These are phyloP conservation scores for Pseudogymnoascus sp. DNA, from an alignment of 2,329 filamentous ascomycete genomes.

Conservation along the genomic window DNA sequence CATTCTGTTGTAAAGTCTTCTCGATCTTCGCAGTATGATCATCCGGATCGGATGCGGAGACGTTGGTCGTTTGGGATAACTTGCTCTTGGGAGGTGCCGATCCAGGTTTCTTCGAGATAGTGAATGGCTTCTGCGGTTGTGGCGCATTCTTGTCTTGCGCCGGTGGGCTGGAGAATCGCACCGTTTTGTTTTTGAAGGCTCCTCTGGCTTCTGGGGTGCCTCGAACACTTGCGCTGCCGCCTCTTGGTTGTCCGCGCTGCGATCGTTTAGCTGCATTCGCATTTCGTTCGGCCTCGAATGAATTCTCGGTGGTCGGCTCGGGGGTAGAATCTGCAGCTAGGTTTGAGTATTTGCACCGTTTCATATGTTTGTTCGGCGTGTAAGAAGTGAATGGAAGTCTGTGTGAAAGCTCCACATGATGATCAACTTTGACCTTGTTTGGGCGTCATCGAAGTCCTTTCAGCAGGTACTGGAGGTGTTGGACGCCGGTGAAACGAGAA, in stretches of 20 bases:
- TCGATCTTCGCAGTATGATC: constrained; percentile 41
- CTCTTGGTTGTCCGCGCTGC: constrained; percentile 19
- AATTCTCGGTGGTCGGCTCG: constrained; percentile 15
- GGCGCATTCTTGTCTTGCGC: not conserved
- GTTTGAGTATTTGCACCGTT: constrained; percentile 17
- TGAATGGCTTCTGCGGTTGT: not conserved
- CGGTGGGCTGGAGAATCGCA: constrained; percentile 20
- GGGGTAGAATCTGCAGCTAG: constrained; percentile 15
- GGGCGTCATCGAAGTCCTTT: not conserved
- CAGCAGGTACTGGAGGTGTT: not conserved
- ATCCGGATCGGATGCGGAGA: not conserved
- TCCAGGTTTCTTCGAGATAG: constrained; percentile 8
- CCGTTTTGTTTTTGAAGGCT: constrained; percentile 19
- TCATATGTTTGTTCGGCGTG: constrained; percentile 6
- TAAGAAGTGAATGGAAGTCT: constrained; percentile 13
- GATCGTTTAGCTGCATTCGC: constrained; percentile 28
- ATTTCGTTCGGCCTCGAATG: constrained; percentile 26
- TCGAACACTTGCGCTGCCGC: constrained; percentile 17
- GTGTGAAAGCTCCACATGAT: constrained; percentile 9
- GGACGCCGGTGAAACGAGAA: not conserved
- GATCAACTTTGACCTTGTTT: constrained; percentile 1
- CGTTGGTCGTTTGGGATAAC: constrained; percentile 2
- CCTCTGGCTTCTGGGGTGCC: constrained; percentile 18
- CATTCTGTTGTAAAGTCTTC: constrained; percentile 45
- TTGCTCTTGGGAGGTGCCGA: constrained; percentile 2